These are phyloP conservation scores for Terfezia claveryi DNA, from an alignment of 495 filamentous ascomycete species.

Conservation along the genomic window DNA sequence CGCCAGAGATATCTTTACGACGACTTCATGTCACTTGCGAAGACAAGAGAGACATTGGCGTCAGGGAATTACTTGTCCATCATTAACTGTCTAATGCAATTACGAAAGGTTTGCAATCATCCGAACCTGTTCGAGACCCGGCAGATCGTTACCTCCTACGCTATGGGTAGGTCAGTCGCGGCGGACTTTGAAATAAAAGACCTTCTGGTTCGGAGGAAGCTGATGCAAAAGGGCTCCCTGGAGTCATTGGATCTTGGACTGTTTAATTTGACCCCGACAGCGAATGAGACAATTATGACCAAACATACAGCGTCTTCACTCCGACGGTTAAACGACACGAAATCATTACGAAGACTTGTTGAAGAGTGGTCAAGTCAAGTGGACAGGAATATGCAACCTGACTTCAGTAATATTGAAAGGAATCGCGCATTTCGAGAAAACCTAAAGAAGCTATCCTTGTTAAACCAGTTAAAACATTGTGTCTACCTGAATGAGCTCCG, in stretches of 20 bases:
- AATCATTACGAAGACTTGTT: slow-evolving; percentile 8
- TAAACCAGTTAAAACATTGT: slow-evolving; percentile 58
- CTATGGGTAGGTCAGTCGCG: slow-evolving; percentile 65
- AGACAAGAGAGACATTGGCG: slow-evolving; percentile 70
- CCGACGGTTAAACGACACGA: slow-evolving; percentile 14
- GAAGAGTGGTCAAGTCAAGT: slow-evolving; percentile 15
- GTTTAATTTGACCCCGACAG: slow-evolving; percentile 58
- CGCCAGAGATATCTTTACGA: slow-evolving; percentile 90
- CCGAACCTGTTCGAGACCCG: slow-evolving; percentile 95
- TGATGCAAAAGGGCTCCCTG: slow-evolving; percentile 44
- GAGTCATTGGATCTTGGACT: slow-evolving; percentile 48
- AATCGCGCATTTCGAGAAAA: slow-evolving; percentile 53
- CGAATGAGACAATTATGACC: slow-evolving; percentile 32
- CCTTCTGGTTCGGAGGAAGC: slow-evolving; percentile 39
- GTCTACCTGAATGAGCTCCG: slow-evolving; percentile 64
- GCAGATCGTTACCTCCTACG: slow-evolving; percentile 91
- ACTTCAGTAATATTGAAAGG: slow-evolving; percentile 39
- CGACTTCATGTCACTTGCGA: slow-evolving; percentile 82
- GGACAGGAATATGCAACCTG: slow-evolving; percentile 30
- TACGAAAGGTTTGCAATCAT: slow-evolving; percentile 96
- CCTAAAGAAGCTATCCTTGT: slow-evolving; percentile 42
- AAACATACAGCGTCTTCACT: slow-evolving; percentile 22
- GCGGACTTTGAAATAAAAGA: slow-evolving; percentile 62
- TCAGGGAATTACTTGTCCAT: slow-evolving; percentile 94
- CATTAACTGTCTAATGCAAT: slow-evolving; percentile 94